Evolutionary conservation across 2,329 filamentous ascomycete species (phyloP).

Genomic region (Orbilia oligospora): DNA sequence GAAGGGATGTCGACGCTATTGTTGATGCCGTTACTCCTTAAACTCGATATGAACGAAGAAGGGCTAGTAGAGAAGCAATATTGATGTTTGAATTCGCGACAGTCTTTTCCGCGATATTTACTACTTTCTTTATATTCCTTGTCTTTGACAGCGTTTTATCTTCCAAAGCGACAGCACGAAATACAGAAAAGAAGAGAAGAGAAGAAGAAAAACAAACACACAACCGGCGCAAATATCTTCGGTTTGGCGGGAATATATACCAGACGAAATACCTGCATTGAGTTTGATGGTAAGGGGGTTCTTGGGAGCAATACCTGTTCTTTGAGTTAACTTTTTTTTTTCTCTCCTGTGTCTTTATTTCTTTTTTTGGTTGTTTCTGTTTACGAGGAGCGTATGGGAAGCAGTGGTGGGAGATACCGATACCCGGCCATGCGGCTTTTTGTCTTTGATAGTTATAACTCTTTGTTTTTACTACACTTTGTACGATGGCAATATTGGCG

Average conservation of each 20-base stretch:
- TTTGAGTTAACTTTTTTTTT: conserved; percentile 12
- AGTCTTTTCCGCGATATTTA: conserved; percentile 3
- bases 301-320: conserved; percentile 26
- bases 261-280: conserved; percentile 49
- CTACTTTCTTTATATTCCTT: background rate
- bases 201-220: conserved; percentile 17
- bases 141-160: conserved; percentile 10
- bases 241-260: conserved; percentile 10
- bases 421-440: conserved; percentile 38
- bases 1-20: conserved; percentile 29
- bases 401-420: conserved; percentile 25
- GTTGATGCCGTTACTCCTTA: conserved; percentile 15
- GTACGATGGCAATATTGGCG: background rate
- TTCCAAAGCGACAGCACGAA: conserved; percentile 27
- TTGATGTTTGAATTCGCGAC: background rate
- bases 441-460: background rate
- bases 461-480: background rate
- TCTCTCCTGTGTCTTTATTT: background rate
- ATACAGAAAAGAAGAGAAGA: too few relatives aligned
- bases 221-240: conserved; percentile 48
- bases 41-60: background rate
- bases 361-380: background rate
- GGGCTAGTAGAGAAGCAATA: background rate
- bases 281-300: conserved; percentile 21
- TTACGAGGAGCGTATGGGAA: conserved; percentile 12